These are phyloP conservation scores for Sporothrix variecibatus DNA, from an alignment of 2,329 filamentous ascomycete genomes.

Conservation along the genomic window DNA sequence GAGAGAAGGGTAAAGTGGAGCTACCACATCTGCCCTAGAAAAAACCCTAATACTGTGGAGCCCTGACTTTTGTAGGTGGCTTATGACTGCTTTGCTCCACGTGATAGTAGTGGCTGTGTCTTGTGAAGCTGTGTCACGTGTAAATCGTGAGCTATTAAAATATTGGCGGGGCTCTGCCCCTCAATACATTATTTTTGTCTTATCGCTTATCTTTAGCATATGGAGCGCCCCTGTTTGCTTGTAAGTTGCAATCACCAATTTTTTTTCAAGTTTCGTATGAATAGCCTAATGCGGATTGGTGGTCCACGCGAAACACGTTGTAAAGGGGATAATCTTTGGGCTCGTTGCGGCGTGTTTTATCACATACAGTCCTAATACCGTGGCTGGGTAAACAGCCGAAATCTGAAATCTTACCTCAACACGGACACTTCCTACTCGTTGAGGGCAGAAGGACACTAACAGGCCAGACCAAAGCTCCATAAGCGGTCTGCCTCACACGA, in stretches of 20 bases:
- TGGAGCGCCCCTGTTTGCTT: too few species aligned
- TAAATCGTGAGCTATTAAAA: background rate
- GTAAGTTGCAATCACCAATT: too few species aligned
- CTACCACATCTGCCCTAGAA: background rate
- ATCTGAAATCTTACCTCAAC: background rate
- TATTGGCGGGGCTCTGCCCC: background rate
- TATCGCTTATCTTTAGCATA: too few species aligned
- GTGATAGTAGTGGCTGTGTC: too few species aligned
- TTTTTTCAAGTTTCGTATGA: too few species aligned
- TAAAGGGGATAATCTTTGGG: background rate
- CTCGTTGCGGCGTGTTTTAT: background rate
- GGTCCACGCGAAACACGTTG: background rate
- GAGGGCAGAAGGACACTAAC: background rate
- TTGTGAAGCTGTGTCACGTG: too few species aligned
- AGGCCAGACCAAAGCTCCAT: background rate
- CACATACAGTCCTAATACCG: background rate
- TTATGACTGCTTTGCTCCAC: too few species aligned
- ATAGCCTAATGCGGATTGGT: background rate
- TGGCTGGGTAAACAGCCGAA: background rate
- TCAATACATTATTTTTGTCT: background rate
- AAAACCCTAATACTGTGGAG: conserved; percentile 6
- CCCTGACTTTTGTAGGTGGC: too few species aligned
- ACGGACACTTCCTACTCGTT: background rate
- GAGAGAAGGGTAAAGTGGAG: background rate
- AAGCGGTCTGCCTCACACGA: background rate